Evolutionary conservation across 2,329 filamentous ascomycete species (phyloP).

Genomic region (Fusarium poae): DNA sequence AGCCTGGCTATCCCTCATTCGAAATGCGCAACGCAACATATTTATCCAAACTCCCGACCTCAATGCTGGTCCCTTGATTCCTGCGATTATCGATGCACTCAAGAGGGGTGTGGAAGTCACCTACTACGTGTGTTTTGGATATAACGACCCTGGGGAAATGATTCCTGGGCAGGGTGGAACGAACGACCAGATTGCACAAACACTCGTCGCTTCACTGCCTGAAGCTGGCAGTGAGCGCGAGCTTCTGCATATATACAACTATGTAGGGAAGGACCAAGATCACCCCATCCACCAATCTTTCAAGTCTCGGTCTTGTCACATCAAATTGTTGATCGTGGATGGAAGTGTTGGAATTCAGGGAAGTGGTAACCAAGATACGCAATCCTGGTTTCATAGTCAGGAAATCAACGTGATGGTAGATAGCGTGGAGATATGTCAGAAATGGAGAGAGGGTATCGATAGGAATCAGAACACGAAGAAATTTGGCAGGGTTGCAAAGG

Average conservation of each 20-base stretch:
- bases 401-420: conserved; percentile 84
- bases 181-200: conserved; percentile 77
- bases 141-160: conserved; percentile 83
- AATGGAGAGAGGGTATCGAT: conserved; percentile 72
- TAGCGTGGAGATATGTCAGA: conserved; percentile 68
- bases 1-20: conserved; percentile 77
- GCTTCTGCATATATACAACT: conserved; percentile 73
- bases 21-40: conserved; percentile 72
- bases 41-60: conserved; percentile 85
- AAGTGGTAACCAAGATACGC: conserved; percentile 84
- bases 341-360: conserved; percentile 77
- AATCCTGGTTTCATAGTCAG: conserved; percentile 82
- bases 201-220: conserved; percentile 68
- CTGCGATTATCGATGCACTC: conserved; percentile 73
- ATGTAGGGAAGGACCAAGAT: conserved; percentile 80
- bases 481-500: conserved; percentile 62
- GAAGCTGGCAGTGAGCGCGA: conserved; percentile 53
- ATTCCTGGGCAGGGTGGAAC: conserved; percentile 81
- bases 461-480: conserved; percentile 75
- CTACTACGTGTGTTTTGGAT: conserved; percentile 81
- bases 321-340: conserved; percentile 83
- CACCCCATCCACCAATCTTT: conserved; percentile 74
- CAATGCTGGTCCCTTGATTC: conserved; percentile 76
- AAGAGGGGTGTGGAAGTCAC: conserved; percentile 75
- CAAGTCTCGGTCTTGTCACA: conserved; percentile 77